Base-by-base conservation (phyloP, 2,329 filamentous ascomycete species). In the Botrytis pseudocinerea region DNA sequence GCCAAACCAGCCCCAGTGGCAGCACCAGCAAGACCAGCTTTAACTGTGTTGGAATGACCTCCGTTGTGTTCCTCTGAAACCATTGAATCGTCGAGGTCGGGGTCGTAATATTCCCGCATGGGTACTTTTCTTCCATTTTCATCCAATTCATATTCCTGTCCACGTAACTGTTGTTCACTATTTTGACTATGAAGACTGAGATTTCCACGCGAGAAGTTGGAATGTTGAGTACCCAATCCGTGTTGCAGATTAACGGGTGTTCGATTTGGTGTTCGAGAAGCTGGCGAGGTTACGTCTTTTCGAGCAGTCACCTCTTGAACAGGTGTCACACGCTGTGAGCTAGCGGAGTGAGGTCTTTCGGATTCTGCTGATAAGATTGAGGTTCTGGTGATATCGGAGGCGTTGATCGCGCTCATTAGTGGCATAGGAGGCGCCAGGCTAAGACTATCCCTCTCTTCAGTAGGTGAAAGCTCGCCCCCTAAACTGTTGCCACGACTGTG, bases 301-400 rank as follows among this genome's bases (percentile, higher is more conserved):
- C 70, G 70, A 28, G 63, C 60, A 48, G 87, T 81, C n/a, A 93
- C 86, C 76, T 93, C 89, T 57, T 87, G 87, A 64, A 91, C 82
- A 20, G 90, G 90, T 1, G 85, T 87, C 78, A 74, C 62, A 78
- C 68, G 82, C 82, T 88, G 88, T 78, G 87, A 90, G 78, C 86
- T 91, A 35, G 91, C 89, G 22, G 70, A 72, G 59, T 72, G 70
- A 25, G 93, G 91, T 69, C 90, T 85, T 76, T 93, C 93, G 0
- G 93, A 93, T 42, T 92, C 90, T 44, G 93, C 92, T 8, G 95
- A 96, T 28, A 96, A 83, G 71, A 98, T 93, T 0, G 95, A 98
- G 25, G 92, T 92, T 77, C 95, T 88, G 0, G 95, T 98, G 72
- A 98, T 83, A 69, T 98, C 95, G 0, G 95, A 97, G 60, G 92